Percentiles rank a stretch among this genome's conserved stretches.
These are phyloP conservation scores for Sporisorium exsertum DNA, from an alignment of 1,284 basidiomycete genomes.

Conservation along the genomic window DNA sequence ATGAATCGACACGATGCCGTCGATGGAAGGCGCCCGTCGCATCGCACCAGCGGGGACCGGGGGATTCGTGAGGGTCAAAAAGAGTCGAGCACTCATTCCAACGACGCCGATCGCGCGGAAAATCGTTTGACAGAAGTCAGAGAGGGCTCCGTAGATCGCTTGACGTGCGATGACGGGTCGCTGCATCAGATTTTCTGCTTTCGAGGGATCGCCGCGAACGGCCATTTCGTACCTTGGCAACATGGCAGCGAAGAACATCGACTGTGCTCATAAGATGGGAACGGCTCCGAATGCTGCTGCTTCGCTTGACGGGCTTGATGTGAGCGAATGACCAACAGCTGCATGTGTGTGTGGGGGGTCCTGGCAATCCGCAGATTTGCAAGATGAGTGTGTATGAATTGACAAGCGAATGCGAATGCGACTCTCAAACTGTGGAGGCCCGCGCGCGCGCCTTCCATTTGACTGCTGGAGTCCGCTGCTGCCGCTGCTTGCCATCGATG, in stretches of 20 bases:
- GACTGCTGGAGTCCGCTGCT: constrained; percentile 1
- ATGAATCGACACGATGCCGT: too few species aligned
- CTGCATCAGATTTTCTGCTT: constrained; percentile 13
- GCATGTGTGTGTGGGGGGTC: constrained; percentile 2
- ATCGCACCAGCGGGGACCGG: too few species aligned
- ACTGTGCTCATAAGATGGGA: neutral
- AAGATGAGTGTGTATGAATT: neutral
- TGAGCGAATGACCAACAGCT: neutral
- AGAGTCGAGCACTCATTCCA: neutral
- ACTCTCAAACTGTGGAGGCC: constrained; percentile 23
- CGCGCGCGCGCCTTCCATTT: constrained; percentile 6
- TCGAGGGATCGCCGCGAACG: neutral
- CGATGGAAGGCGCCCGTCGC: too few species aligned
- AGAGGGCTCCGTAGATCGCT: neutral
- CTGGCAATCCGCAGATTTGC: constrained; percentile 3
- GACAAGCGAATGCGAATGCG: neutral
- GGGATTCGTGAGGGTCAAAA: neutral
- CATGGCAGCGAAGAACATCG: neutral
- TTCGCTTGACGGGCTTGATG: neutral
- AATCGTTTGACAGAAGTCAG: neutral
- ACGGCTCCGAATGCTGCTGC: neutral
- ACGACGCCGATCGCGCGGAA: neutral
- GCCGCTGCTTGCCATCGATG: constrained; percentile 44
- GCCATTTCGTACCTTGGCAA: neutral
- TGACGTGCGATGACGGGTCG: constrained; percentile 17